Evolutionary conservation across 2,329 filamentous ascomycete genomes (phyloP), one percentile per base, ranked within the genome.

Genomic region (Penicillium sp.): DNA sequence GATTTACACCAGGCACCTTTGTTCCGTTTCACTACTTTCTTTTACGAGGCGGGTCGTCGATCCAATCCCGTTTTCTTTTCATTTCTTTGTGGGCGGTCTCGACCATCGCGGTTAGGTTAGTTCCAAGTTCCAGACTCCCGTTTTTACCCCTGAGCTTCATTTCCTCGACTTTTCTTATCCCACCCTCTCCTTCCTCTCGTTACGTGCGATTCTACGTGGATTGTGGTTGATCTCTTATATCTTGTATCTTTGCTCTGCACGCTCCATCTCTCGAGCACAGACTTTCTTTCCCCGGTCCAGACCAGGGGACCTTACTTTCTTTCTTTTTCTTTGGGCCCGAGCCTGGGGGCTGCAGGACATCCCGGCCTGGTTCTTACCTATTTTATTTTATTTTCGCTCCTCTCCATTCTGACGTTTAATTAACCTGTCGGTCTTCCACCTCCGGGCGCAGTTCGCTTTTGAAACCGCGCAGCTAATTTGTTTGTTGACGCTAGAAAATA

Each of bases 281-380:
- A 56, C 57, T 22, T 20, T 56, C 35, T 38, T 38, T 38, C 46
- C 41, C 13, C 43, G 46, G 28, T 46, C 42, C 25, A 33, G 28
- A 48, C 53, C 43, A 51, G 49, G 51, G 53, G 43, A 49, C 52
- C 48, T 46, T 54, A 47, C 49, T 48, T 54, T 49, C 16, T 44
- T 51, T 56, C 48, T 53, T n/a, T 9, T 11, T 28, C 10, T 28
- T 28, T 7, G 27, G 9, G 38, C 51, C 58, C 51, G 48, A 54
- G 51, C 57, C 57, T 62, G 46, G 44, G 54, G 54, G 57, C 59
- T 62, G 61, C 61, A 63, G 61, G 57, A 57, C 60, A 62, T 55
- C 59, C 59, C 55, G 54, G 54, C 52, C 48, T 28, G 40, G 40
- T 48, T 39, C 44, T 41, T 35, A 40, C 20, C 46, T 27, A 5